Evolutionary conservation across 2,329 filamentous ascomycete genomes (phyloP).

Genomic region (Neopestalotiopsis sp.): DNA sequence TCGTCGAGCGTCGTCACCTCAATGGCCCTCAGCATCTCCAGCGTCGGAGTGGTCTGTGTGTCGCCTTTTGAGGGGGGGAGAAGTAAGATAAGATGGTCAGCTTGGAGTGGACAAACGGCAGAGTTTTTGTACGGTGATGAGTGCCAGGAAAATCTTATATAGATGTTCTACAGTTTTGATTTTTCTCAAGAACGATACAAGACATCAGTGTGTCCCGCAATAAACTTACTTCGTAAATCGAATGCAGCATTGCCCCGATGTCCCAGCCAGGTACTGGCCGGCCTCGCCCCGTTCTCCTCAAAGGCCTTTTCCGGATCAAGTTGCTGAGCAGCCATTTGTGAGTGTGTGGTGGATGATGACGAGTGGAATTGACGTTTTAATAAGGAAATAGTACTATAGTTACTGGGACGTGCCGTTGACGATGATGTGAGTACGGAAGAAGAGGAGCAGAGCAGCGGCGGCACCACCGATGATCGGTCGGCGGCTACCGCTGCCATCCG

Average conservation of each 20-base stretch:
- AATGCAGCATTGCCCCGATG: slow-evolving; percentile 36
- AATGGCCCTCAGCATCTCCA: slow-evolving; percentile 75
- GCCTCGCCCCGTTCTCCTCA: slow-evolving; percentile 1
- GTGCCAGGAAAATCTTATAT: too few relatives aligned
- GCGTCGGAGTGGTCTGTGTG: slow-evolving; percentile 71
- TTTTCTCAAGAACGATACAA: too few relatives aligned
- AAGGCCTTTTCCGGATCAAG: slow-evolving; percentile 15
- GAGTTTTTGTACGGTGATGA: too few relatives aligned
- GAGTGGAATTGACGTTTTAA: not conserved
- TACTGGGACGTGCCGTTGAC: not conserved
- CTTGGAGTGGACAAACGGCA: too few relatives aligned
- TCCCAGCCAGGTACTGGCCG: slow-evolving; percentile 33
- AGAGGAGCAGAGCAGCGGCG: not conserved
- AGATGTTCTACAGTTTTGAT: too few relatives aligned
- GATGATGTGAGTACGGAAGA: not conserved
- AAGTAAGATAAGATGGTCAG: not conserved
- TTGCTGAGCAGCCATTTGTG: not conserved
- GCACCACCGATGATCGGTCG: not conserved
- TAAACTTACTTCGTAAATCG: slow-evolving; percentile 35
- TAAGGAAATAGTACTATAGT: not conserved
- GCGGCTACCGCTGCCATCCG: not conserved
- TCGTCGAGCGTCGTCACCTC: slow-evolving; percentile 73
- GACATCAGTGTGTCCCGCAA: too few relatives aligned
- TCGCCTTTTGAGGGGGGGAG: slow-evolving; percentile 51
- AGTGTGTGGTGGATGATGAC: not conserved